Percentiles rank a stretch among this genome's conserved stretches.
Evolutionary conservation across 805 yeast species (phyloP).

Genomic region (Myxozyma monticola): DNA sequence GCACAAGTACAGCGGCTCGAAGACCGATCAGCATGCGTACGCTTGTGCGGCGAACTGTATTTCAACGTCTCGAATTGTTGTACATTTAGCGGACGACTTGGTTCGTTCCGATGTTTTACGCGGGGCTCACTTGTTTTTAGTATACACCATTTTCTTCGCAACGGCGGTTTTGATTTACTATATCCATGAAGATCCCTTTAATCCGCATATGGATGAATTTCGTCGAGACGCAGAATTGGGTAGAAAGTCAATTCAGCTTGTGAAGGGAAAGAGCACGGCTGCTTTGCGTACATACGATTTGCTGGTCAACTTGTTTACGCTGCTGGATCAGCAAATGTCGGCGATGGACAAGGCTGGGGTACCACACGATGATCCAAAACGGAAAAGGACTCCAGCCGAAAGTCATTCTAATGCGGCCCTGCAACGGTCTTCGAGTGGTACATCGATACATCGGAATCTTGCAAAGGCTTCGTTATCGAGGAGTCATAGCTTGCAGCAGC

Average conservation of each 20-base stretch:
- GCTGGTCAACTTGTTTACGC: constrained; percentile 33
- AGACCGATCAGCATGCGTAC: constrained; percentile 58
- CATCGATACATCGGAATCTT: constrained; percentile 1
- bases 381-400: constrained; percentile 18
- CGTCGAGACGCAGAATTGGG: constrained; percentile 81
- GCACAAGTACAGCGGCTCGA: constrained; percentile 46
- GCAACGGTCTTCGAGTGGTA: constrained; percentile 8
- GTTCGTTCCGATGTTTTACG: constrained; percentile 65
- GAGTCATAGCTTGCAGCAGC: too few relatives aligned
- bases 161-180: constrained; percentile 84
- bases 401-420: not conserved
- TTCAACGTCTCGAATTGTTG: constrained; percentile 78
- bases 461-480: constrained; percentile 6
- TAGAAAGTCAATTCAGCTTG: constrained; percentile 63
- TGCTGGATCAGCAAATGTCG: constrained; percentile 34
- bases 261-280: constrained; percentile 74
- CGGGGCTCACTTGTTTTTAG: constrained; percentile 90
- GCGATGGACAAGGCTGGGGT: constrained; percentile 5
- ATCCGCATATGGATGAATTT: constrained; percentile 44
- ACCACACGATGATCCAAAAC: constrained; percentile 16
- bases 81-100: constrained; percentile 78
- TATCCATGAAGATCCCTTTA: constrained; percentile 53
- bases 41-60: constrained; percentile 81
- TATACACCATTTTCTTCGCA: constrained; percentile 84
- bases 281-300: constrained; percentile 79